These are phyloP conservation scores for Clathrus columnatus DNA, from an alignment of 768 basidiomycete species.

Conservation along the genomic window DNA sequence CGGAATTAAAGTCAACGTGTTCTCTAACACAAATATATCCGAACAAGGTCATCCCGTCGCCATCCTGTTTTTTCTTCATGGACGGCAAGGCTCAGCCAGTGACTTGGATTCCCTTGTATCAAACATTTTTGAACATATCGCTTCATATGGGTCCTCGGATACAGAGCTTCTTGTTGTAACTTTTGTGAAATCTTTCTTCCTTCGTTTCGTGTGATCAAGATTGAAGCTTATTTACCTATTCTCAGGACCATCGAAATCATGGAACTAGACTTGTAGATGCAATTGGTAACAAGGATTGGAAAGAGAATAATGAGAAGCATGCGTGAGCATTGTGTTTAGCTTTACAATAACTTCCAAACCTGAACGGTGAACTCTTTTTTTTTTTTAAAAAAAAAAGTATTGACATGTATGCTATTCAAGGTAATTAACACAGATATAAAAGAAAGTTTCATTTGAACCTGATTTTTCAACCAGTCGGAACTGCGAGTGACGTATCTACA, in stretches of 20 bases:
- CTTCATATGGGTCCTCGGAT: conserved; percentile 13
- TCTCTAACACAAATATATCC: background rate
- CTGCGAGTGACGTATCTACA: conserved; percentile 68
- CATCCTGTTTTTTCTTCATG: conserved; percentile 41
- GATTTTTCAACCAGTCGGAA: conserved; percentile 36
- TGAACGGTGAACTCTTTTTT: no score
- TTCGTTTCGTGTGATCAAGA: background rate
- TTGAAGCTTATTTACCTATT: no score
- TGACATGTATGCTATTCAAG: conserved; percentile 42
- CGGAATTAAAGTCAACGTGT: conserved; percentile 4
- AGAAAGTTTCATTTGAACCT: no score
- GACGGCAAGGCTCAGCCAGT: conserved; percentile 29
- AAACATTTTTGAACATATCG: conserved; percentile 23
- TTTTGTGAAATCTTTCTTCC: conserved; percentile 26
- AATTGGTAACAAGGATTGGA: conserved; percentile 32
- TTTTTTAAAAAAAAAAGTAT: conserved; percentile 17
- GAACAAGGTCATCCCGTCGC: conserved; percentile 17
- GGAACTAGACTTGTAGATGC: conserved; percentile 32
- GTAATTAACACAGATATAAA: conserved; percentile 20
- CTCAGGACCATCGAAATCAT: conserved; percentile 49
- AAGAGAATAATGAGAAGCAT: conserved; percentile 33
- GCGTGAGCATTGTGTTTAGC: conserved; percentile 27
- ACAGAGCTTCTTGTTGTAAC: conserved; percentile 40
- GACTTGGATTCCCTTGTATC: conserved; percentile 26
- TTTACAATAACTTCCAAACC: no score